Evolutionary conservation across 169 alveolate genomes (phyloP), one percentile per base, ranked within the genome.

Genomic region (Pseudocohnilembus persalinus): DNA sequence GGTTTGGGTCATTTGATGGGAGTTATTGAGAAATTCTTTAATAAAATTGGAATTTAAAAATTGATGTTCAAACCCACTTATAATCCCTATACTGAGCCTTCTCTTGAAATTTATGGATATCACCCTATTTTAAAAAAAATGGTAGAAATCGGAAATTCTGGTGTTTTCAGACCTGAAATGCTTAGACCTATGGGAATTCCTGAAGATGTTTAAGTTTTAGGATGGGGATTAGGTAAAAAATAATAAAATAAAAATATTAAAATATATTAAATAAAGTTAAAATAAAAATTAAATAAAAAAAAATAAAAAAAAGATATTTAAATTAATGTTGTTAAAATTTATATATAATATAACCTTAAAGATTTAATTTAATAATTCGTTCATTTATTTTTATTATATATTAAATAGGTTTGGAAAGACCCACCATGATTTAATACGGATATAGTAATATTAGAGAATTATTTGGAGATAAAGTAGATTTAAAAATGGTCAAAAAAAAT

Each of bases 51-150:
- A n/a, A 97, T 98, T 34, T 91, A 92, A 11, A 84, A 97, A 77
- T 88, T 96, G 76, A 93, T 94, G 90, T 99, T 98, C 96, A 99
- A 99, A 94, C 99, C 99, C 27, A 99, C 99, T 29, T 99, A 98
- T 94, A 99, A 99, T 90, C 99, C 99, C 28, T 99, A 99, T 93
- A 99, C 99, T 33, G 99, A 99, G 90, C 99, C 99, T n/a, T 97
- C 99, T 24, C 97, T 99, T 99, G 99, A 99, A 94, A 96, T 99
- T 28, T 99, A 97, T 93, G 99, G 99, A 26, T 98, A 90, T 91
- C 99, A 99, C 80, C 99, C 99, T 20, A 92, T 91, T 35, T 95
- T 97, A 35, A 98, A 98, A 88, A 96, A 95, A 93, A 75, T 77
- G 4, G 81, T 81, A 27, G 99, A 99, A 92, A 98, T 99, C 74